phyloP scores from a whole-genome alignment of 2,329 filamentous ascomycete genomes.

The Ascochyta lentis region DNA sequence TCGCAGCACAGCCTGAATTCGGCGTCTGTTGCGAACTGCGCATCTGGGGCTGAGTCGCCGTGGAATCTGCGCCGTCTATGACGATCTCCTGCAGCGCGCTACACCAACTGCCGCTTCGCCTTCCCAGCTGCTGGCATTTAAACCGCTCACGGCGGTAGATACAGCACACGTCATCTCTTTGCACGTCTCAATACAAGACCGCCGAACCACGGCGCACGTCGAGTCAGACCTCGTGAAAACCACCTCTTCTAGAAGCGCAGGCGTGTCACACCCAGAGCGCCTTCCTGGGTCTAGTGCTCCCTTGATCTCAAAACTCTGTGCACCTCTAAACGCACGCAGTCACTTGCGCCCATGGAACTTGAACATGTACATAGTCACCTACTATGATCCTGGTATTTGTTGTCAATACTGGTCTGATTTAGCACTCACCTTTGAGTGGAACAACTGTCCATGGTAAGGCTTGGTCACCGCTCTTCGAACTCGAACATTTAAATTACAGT shows the following conservation, averaged over 20 bases:
- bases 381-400: no score
- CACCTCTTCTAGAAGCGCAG: not conserved
- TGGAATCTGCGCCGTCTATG: constrained; percentile 20
- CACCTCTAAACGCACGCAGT: not conserved
- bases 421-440: no score
- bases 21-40: constrained; percentile 10
- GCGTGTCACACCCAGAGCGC: no score
- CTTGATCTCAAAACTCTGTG: not conserved
- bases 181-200: not conserved
- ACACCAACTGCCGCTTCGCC: constrained; percentile 9
- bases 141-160: constrained; percentile 3
- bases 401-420: no score
- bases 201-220: no score
- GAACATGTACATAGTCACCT: no score
- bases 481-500: rapidly evolving
- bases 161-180: constrained; percentile 8
- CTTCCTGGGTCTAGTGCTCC: no score
- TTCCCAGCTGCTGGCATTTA: not conserved
- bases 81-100: constrained; percentile 30
- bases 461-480: no score
- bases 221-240: not conserved
- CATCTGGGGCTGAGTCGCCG: constrained; percentile 12
- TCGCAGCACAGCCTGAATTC: constrained; percentile 12
- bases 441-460: no score
- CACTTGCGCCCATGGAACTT: no score